A percentile compares a stretch with the other conserved stretches of the same genome.
These are phyloP conservation scores for Prunus dulcis DNA, from an alignment of 306 rosid genomes.

Conservation along the genomic window DNA sequence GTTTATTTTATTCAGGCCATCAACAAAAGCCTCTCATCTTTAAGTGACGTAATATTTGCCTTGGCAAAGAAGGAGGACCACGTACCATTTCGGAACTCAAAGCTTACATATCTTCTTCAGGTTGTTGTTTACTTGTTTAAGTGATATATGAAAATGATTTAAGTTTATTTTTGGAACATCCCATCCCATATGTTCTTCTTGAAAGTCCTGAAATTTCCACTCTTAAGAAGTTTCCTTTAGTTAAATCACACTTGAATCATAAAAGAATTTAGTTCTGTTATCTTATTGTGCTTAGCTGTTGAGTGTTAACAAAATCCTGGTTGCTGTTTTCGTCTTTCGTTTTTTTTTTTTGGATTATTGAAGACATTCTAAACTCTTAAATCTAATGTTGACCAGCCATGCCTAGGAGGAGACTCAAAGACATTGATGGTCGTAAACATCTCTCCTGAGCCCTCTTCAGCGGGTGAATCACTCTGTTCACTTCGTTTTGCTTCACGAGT, in stretches of 20 bases:
- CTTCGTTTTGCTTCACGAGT: conserved; percentile 95
- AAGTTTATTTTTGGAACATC: not conserved
- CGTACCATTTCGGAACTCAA: conserved; percentile 90
- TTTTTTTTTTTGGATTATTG: conserved; percentile 1
- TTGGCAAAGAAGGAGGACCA: conserved; percentile 97
- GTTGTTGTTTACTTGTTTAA: conserved; percentile 39
- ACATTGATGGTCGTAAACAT: conserved; percentile 91
- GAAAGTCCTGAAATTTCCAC: too few relatives aligned
- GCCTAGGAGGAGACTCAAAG: conserved; percentile 95
- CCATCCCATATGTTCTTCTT: not conserved
- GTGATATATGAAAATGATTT: not conserved
- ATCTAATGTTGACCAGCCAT: conserved; percentile 61
- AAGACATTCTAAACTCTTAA: conserved; percentile 22
- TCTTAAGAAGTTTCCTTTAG: too few relatives aligned
- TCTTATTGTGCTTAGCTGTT: too few relatives aligned
- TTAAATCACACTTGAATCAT: too few relatives aligned
- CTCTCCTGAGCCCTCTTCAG: conserved; percentile 73
- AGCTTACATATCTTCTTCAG: conserved; percentile 98
- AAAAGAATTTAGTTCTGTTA: too few relatives aligned
- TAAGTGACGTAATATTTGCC: conserved; percentile 91
- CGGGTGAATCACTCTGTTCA: conserved; percentile 84
- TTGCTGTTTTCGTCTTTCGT: not conserved
- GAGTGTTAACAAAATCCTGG: too few relatives aligned
- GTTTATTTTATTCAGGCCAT: conserved; percentile 56
- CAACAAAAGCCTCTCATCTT: conserved; percentile 80